These are phyloP conservation scores for Xylaria acuta DNA, from an alignment of 495 filamentous ascomycete genomes.

Conservation along the genomic window DNA sequence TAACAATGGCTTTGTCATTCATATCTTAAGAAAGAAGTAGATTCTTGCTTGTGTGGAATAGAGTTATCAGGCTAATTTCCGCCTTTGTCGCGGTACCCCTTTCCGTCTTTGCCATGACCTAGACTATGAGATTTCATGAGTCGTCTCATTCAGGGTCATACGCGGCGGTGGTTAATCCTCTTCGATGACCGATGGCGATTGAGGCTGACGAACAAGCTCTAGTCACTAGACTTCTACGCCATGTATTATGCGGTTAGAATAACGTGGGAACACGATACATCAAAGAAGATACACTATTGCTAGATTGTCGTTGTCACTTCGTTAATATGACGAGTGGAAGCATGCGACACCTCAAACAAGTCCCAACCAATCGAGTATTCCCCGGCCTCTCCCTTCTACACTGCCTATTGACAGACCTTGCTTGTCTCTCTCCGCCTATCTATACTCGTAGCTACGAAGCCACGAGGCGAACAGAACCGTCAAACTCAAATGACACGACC, in stretches of 20 bases:
- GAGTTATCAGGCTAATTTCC: neutral
- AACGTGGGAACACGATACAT: neutral
- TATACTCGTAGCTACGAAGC: neutral
- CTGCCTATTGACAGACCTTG: neutral
- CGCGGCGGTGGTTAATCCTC: neutral
- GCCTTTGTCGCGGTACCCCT: neutral
- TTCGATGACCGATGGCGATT: neutral
- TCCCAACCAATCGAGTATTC: neutral
- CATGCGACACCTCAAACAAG: neutral
- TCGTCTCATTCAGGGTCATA: neutral
- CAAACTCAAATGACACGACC: neutral
- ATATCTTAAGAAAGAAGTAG: neutral
- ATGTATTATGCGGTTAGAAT: no score
- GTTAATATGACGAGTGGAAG: neutral
- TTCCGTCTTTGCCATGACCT: neutral
- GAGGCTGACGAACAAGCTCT: neutral
- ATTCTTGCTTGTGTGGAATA: neutral
- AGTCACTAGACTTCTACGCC: neutral
- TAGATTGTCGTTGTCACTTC: neutral
- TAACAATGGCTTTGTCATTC: slow-evolving; percentile 1
- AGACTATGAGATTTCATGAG: neutral
- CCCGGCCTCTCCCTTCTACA: neutral
- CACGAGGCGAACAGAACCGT: neutral
- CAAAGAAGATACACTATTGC: neutral
- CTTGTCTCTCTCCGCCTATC: neutral